Evolutionary conservation across 805 yeast genomes (phyloP), one percentile per base, ranked within the genome.

Genomic region (Saccharomycopsis synnaedendra): DNA sequence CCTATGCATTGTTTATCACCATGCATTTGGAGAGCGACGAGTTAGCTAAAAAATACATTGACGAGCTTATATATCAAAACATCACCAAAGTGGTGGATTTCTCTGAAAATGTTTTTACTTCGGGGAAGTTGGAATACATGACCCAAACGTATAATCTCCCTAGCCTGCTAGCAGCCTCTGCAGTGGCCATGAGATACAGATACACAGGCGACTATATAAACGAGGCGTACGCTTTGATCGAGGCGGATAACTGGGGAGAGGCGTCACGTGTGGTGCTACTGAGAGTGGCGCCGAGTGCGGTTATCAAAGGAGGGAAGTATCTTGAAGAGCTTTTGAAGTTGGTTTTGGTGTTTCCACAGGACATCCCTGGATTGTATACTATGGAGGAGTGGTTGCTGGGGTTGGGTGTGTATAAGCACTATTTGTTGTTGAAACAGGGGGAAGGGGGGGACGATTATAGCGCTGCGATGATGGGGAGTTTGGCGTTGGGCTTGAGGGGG

Each of bases 261-360:
- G 95, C 96, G 0, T 93, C 85, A 57, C 59, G 64, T 2, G 64
- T 76, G 1, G 63, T 85, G 3, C 56, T 80, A 5, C 58, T 65
- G 1, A 60, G 69, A 3, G 82, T 87, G 32, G 97, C 90, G 0
- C 97, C 97, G 5, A 60, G 63, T 9, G 74, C 81, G 3, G 75
- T 89, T 1, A 72, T 80, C 10, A 68, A 74, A n/a, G 71, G 74
- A 48, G 64, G 62, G 1, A 48, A 57, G 4, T 52, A 55, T 39
- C 46, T 69, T 30, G 42, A 49, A 4, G 54, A 58, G 7, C 55
- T 77, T n/a, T 56, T 58, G n/a, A 50, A 48, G 1, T 52, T 82
- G 6, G 56, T 75, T 40, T 47, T 58, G 2, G 51, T 59, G 50
- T 74, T 74, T 60, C 82, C 80, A 8, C 63, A 61, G 36, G 57